These are phyloP conservation scores for Pyrrhoderma noxium DNA, from an alignment of 1,284 basidiomycete species.

Conservation along the genomic window DNA sequence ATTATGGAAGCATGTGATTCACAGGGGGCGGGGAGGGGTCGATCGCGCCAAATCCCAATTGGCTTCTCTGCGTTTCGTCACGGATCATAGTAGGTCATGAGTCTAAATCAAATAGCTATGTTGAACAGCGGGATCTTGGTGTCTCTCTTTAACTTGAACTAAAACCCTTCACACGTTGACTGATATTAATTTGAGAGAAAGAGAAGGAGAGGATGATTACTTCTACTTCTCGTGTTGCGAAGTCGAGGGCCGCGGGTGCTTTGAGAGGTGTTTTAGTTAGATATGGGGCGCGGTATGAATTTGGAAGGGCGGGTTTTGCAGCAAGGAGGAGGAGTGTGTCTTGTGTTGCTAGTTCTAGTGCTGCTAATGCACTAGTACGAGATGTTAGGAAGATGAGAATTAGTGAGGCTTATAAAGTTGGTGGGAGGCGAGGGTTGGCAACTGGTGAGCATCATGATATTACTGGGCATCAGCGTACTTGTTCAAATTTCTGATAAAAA, in stretches of 20 bases:
- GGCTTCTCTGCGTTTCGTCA: background rate
- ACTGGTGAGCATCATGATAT: slow-evolving; percentile 6
- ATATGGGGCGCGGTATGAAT: background rate
- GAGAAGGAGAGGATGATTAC: slow-evolving; percentile 1
- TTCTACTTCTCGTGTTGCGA: slow-evolving; percentile 4
- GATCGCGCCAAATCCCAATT: background rate
- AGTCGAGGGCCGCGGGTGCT: background rate
- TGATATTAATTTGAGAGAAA: background rate
- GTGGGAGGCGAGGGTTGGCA: background rate
- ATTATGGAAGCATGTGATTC: too few species aligned
- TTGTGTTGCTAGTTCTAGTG: background rate
- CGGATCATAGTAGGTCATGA: slow-evolving; percentile 3
- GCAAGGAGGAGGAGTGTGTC: background rate
- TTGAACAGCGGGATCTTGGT: too few species aligned
- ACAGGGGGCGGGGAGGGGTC: background rate
- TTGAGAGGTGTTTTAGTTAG: background rate
- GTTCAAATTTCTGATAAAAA: background rate
- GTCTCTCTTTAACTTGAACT: background rate
- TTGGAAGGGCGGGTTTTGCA: background rate
- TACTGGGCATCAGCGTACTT: background rate
- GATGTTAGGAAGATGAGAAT: background rate
- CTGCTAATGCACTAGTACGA: background rate
- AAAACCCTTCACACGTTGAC: background rate
- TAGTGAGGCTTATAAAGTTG: background rate
- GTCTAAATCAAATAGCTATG: too few species aligned